Evolutionary conservation across 78 protist species (phyloP), one percentile per base, ranked within the genome.

Genomic region (Creolimax fragrantissima): DNA sequence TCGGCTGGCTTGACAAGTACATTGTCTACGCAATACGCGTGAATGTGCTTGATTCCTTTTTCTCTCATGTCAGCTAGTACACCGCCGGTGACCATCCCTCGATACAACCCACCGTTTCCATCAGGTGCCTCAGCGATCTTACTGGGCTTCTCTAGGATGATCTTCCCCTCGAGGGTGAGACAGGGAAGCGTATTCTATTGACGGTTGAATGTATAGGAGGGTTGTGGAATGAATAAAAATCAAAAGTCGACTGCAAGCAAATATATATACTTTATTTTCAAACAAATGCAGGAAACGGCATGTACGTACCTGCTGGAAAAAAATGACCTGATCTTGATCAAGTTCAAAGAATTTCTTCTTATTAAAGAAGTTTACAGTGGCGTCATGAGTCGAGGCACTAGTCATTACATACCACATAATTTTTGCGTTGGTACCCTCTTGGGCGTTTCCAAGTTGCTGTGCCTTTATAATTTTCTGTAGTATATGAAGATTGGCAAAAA

Each of bases 81-180:
- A 35, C 98, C 97, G 6, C 90, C 32, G 4, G 66, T 47, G 2
- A 4, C 43, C 7, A 98, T 90, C 3, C 98, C 96, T 5, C 81
- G 3, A 91, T 94, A 96, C 36, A 97, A 42, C 6, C 99, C 99
- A 35, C 98, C 99, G 94, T 98, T 98, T 3, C 99, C 99, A 86
- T 97, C 96, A 24, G 99, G 99, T 2, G 98, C 88, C 32, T 42
- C 37, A 37, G 98, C 94, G 11, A 97, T 5, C 44, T 89, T 92
- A 2, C 42, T 36, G 3, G 41, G 35, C 37, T 93, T 24, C 42
- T 93, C 96, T 42, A 93, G 84, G 5, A 95, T 95, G 11, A 97
- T 90, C 89, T 95, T 94, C 24, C 98, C 98, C 4, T 97, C 98
- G 37, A 44, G 43, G 5, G 91, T 44, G 37, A 97, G 7, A 83